These are phyloP conservation scores for Colletotrichum sublineola DNA, from an alignment of 2,329 filamentous ascomycete genomes.

Conservation along the genomic window DNA sequence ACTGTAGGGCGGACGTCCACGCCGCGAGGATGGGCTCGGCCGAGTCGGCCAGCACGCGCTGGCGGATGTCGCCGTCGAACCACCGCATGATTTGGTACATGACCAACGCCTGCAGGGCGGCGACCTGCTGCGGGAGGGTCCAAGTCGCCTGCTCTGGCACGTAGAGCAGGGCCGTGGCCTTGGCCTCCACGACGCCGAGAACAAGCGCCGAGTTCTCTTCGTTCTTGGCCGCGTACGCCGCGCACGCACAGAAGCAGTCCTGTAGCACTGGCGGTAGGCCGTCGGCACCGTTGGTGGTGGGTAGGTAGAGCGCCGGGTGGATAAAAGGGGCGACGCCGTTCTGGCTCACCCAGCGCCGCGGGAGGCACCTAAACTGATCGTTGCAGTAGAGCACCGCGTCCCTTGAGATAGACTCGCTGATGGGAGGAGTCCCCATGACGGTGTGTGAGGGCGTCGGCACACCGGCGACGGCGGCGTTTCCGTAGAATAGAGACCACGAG, in stretches of 20 bases:
- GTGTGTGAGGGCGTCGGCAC: constrained; percentile 29
- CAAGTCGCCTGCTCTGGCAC: constrained; percentile 41
- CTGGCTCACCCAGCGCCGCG: constrained; percentile 46
- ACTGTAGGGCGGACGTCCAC: constrained; percentile 42
- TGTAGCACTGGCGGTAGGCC: constrained; percentile 46
- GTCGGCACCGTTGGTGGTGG: constrained; percentile 38
- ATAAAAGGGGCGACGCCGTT: constrained; percentile 48
- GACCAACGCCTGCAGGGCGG: constrained; percentile 44
- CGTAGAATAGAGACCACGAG: constrained; percentile 42
- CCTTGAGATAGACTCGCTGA: constrained; percentile 27
- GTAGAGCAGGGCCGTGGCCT: constrained; percentile 44
- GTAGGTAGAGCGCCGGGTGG: constrained; percentile 47
- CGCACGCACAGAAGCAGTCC: constrained; percentile 48
- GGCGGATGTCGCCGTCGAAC: constrained; percentile 45
- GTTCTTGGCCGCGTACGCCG: constrained; percentile 47
- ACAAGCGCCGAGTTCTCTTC: constrained; percentile 45
- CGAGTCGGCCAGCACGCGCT: constrained; percentile 44
- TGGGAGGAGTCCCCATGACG: constrained; percentile 18
- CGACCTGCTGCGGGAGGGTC: constrained; percentile 43
- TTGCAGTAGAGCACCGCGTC: constrained; percentile 42
- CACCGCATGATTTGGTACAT: constrained; percentile 46
- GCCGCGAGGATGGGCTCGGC: constrained; percentile 40
- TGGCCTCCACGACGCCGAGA: constrained; percentile 46
- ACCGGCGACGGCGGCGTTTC: constrained; percentile 19
- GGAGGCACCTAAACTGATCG: constrained; percentile 44